Conservation (phyloP, 2,329 filamentous ascomycete genomes). For the Zymoseptoria pseudotritici region DNA sequence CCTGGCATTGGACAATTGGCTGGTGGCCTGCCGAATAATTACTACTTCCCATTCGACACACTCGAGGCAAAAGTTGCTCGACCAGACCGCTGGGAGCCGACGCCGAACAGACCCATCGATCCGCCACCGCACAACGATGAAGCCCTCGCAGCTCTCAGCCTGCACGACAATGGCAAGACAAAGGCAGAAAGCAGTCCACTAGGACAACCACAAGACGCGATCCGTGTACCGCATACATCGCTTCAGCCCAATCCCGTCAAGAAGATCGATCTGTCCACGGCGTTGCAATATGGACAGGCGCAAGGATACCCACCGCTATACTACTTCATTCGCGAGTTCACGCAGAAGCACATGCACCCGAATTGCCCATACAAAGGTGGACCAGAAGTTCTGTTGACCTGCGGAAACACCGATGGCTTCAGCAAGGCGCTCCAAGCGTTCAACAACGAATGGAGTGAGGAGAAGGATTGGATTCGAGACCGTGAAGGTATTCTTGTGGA, state of each 20-base stretch:
- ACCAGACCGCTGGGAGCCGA: conserved; percentile 66
- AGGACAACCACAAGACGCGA: conserved; percentile 30
- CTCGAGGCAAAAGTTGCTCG: conserved; percentile 73
- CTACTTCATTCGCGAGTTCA: conserved; percentile 72
- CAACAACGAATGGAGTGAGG: conserved; percentile 65
- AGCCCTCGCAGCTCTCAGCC: conserved; percentile 13
- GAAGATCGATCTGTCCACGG: conserved; percentile 73
- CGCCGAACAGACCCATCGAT: conserved; percentile 54
- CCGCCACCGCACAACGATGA: conserved; percentile 35
- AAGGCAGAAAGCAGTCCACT: conserved; percentile 23
- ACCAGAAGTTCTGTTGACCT: conserved; percentile 70
- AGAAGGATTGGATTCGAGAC: conserved; percentile 58
- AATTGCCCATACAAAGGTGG: conserved; percentile 70
- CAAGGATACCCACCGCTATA: conserved; percentile 73
- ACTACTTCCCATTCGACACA: conserved; percentile 85
- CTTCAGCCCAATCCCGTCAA: conserved; percentile 50
- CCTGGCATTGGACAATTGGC: conserved; percentile 56
- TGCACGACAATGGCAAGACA: conserved; percentile 7
- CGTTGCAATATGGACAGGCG: conserved; percentile 80
- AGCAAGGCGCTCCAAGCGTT: conserved; percentile 69
- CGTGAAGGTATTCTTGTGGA: conserved; percentile 75
- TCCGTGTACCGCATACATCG: conserved; percentile 66
- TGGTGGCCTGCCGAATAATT: conserved; percentile 65
- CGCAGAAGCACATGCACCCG: conserved; percentile 68
- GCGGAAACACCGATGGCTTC: conserved; percentile 80